Evolutionary conservation across 805 yeast genomes (phyloP), one percentile per base, ranked within the genome.

Genomic region (Candida golubevii): DNA sequence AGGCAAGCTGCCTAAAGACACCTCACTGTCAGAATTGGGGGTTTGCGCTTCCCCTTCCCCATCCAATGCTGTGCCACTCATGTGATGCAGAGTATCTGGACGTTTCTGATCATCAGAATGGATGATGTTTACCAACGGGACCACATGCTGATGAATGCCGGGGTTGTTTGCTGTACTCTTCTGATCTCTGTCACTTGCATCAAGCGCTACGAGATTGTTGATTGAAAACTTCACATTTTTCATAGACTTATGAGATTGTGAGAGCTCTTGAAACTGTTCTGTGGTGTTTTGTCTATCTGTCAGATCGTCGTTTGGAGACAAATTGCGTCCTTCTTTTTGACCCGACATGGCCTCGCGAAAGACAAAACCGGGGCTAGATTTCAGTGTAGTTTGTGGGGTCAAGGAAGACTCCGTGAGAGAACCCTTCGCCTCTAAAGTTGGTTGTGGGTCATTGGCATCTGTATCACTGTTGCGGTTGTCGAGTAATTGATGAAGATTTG

Each of bases 1-100:
- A 8, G 50, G 54, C 14, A 50, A 45, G 15, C 9, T 27, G 23
- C 46, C 46, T 8, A 39, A 8, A 18, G 42, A 36, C 26, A 38
- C 14, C 6, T 35, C 26, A 2, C 18, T 33, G 7, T 35, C 44
- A 6, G 44, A 11, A 8, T n/a, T 8, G 14, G 38, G 38, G 7
- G 45, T 27, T 11, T 42, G 38, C 33, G 38, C 14, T 8, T 35
- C 42, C 11, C 26, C 14, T 8, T 35, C 42, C 11, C 26, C 37
- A 28, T 37, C 45, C 37, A 18, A 18, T 18, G 23, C 23, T 3
- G 23, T 18, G 3, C 23, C 23, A 18, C 3, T 5, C 23, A 18
- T 18, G 5, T 18, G 23, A 18, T 18, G 23, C 23, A 33, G 14
- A 26, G 12, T 37, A 6, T 36, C 38, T 4, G 12, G 12, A 3